Evolutionary conservation across 495 filamentous ascomycete species (phyloP), one percentile per base, ranked within the genome.

Genomic region (Aspergillus homomorphus): DNA sequence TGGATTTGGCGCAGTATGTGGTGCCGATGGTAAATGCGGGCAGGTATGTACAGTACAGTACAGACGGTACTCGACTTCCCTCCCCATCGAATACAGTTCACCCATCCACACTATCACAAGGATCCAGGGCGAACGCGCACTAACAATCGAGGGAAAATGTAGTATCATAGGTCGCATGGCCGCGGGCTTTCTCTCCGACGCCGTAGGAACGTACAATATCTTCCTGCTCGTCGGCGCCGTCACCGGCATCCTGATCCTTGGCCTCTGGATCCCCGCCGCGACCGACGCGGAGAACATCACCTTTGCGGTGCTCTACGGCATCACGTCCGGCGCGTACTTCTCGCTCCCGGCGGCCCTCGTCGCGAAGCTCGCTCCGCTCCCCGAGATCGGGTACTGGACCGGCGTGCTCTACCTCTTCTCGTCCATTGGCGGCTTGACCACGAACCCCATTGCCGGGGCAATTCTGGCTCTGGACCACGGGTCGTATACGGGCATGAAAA

Each of bases 401-500:
- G 71, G 71, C 0, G 43, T 68, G 16, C 12, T 62, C 0, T 65
- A 66, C 30, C 23, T 67, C 9, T 63, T 64, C n/a, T 56, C 60
- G 7, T 63, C 65, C 0, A 30, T 73, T 18, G 62, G 57, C n/a
- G 66, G 78, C 0, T 69, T 91, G 50, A 85, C 80, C 0, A 84
- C 83, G 10, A 82, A 75, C 33, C 89, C 89, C 1, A 88, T 92
- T 64, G 87, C 80, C 8, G 87, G 88, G 4, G 65, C 65, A 0
- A 68, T 76, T 15, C 51, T 71, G 8, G 30, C 44, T 5, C 23
- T 44, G 10, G 52, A 61, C 21, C 24, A 48, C 4, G 68, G 65
- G 10, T 62, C 57, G 4, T 69, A 62, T 23, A 53, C 42, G 7
- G 61, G 57, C 0, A 56, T 71, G 65, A 67, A 71, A 43, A 45